Base-by-base conservation (phyloP, 2,329 filamentous ascomycete species). In the Aspergillus cejpii region DNA sequence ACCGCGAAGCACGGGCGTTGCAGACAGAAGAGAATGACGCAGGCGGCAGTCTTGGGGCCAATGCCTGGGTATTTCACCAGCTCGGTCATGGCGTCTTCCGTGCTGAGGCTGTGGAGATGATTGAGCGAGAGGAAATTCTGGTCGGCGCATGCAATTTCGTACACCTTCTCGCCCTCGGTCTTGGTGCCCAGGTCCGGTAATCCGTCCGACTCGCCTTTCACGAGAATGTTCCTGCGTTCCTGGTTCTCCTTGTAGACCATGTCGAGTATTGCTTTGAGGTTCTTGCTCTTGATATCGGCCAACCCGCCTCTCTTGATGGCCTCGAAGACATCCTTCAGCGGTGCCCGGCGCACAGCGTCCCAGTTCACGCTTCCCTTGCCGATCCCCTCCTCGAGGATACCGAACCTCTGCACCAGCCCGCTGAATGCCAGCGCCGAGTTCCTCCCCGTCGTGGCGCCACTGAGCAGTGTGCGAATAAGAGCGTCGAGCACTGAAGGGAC, bases 301-400 rank as follows among this genome's bases (percentile, higher is more conserved):
- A 90, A 70, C 0, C 88, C 88, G 7, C 85, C 86, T 6, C 70
- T 67, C 53, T 80, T 81, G 58, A 92, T 88, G 0, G 84, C 78
- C 40, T 83, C 69, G 37, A 77, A 78, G n/a, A 92, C 71, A 5
- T 84, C 78, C 29, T 76, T 70, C 3, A 78, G 61, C 1, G 78
- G 64, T 1, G 81, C 78, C 20, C 69, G 63, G 17, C 80, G 77
- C 1, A 90, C 82, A 7, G 78, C 79, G 53, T 87, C 79, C 84
- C 85, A 91, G 59, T 89, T 73, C 6, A 89, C 82, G 43, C 83
- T 86, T 2, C 83, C 83, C 54, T 83, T 80, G 4, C 83, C 84
- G 7, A 83, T 68, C 5, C 84, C 80, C 33, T 76, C 71, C 24
- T 80, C 62, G 3, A 84, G 66, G 14, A 79, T 72, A 1, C 85